Base-by-base conservation (phyloP, 495 filamentous ascomycete genomes). In the Aspergillus homomorphus region DNA sequence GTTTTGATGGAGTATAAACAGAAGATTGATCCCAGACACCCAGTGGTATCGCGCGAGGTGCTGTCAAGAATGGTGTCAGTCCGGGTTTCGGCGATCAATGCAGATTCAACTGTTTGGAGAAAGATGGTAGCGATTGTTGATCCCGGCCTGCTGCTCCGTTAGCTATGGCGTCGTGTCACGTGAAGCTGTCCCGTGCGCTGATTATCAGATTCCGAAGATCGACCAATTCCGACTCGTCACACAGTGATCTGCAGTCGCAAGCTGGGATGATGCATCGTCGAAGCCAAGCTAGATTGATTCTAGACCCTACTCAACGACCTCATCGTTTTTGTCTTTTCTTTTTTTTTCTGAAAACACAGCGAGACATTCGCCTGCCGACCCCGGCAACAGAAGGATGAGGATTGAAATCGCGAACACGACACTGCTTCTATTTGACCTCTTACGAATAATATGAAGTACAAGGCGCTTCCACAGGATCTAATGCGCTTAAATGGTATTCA, bases 171-270 rank as follows among this genome's bases (percentile, higher is more conserved):
- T 24, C 48, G 48, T 8, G 18, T 51, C 48, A 51, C 48, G 48
- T 51, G 48, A 51, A 30, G 15, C 48, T 15, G 23, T 51, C 48
- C 48, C 48, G 48, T 51, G 46, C 46, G 26, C 10, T 24, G 23
- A 18, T 28, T 26, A 51, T 51, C 48, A 51, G 48, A 51, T 51
- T 38, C 33, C 33, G 33, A 49, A 22, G 58, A 42, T 45, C 56
- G 4, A 24, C 20, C 3, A 26, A 45, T 24, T 21, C 19, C 23
- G 33, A 38, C 33, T 38, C 23, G 48, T 30, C 23, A 18, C 10
- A 18, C 48, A 18, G 24, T 18, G 10, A 51, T 16, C 28, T 23
- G 12, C 33, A 38, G 8, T 38, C 33, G 33, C 33, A 12, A 38
- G 6, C 33, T 38, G 33, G 33, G 33, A 2, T 12, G 33, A 12